Evolutionary conservation across 2,329 filamentous ascomycete species (phyloP).

Genomic region (Fusarium bactridioides): DNA sequence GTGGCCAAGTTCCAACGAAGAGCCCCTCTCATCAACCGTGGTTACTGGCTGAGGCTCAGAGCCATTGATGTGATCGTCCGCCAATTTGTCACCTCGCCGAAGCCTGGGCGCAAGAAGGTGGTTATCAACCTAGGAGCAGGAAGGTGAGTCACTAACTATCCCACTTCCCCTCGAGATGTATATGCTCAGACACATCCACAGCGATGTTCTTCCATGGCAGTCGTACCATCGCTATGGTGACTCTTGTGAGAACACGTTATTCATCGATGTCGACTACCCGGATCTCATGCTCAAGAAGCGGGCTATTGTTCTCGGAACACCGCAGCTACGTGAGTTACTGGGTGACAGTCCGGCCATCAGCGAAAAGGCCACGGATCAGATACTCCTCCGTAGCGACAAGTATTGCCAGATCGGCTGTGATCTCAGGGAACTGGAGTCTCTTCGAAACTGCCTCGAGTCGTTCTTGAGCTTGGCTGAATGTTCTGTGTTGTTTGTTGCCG

Average conservation of each 20-base stretch:
- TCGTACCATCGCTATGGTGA: constrained; percentile 73
- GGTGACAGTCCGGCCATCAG: constrained; percentile 44
- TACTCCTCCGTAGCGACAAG: constrained; percentile 70
- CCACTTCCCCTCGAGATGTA: background rate
- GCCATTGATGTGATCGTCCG: constrained; percentile 79
- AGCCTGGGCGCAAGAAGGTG: constrained; percentile 67
- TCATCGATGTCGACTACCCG: constrained; percentile 88
- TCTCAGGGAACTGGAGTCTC: constrained; percentile 69
- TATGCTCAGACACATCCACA: constrained; percentile 48
- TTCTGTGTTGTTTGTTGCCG: constrained; percentile 80
- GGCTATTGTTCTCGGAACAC: constrained; percentile 69
- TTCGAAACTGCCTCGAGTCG: constrained; percentile 66
- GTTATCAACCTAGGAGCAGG: constrained; percentile 89
- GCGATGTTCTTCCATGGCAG: constrained; percentile 88
- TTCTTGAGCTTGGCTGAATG: constrained; percentile 66
- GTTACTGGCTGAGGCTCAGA: constrained; percentile 86
- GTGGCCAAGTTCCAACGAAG: constrained; percentile 83
- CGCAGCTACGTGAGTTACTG: constrained; percentile 59
- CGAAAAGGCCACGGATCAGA: constrained; percentile 50
- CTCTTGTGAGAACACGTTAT: constrained; percentile 66
- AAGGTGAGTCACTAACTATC: constrained; percentile 68
- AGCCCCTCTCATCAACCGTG: constrained; percentile 88
- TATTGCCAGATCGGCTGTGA: constrained; percentile 87
- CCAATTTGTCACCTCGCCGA: constrained; percentile 69
- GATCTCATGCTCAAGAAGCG: constrained; percentile 80